These are phyloP conservation scores for Aschersonia sp. DNA, from an alignment of 2,329 filamentous ascomycete species.

Conservation along the genomic window DNA sequence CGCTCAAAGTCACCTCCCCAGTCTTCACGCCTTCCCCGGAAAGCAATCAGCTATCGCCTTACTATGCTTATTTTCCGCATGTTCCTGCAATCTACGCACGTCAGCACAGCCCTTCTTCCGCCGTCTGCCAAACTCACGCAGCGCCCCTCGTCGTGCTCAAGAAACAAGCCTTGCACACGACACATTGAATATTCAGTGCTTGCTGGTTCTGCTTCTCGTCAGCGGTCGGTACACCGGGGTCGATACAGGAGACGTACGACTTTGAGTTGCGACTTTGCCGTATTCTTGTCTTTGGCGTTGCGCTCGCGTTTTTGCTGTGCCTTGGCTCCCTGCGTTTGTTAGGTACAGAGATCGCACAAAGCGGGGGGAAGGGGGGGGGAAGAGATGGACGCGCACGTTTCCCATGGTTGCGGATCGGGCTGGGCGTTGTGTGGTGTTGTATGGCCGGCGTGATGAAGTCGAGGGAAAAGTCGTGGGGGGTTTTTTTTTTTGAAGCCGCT, in stretches of 20 bases:
- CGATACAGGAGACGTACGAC: conserved; percentile 30
- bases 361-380: not conserved
- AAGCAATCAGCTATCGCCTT: conserved; percentile 62
- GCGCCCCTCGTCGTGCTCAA: conserved; percentile 62
- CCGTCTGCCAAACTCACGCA: conserved; percentile 33
- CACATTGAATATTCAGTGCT: conserved; percentile 65
- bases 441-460: no score
- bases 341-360: not conserved
- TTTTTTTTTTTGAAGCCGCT: no score
- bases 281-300: conserved; percentile 44
- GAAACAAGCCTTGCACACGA: conserved; percentile 65
- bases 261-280: conserved; percentile 56
- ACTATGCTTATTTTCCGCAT: conserved; percentile 64
- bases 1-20: not conserved
- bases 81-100: conserved; percentile 44
- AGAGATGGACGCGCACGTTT: conserved; percentile 13
- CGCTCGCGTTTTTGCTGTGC: conserved; percentile 61
- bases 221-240: not conserved
- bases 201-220: conserved; percentile 43
- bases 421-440: no score
- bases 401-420: conserved; percentile 12
- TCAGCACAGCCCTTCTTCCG: not conserved
- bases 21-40: conserved; percentile 25
- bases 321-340: conserved; percentile 41
- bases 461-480: no score